Evolutionary conservation across 2,329 filamentous ascomycete species (phyloP).

Genomic region (Ophiostoma novo-ulmi): DNA sequence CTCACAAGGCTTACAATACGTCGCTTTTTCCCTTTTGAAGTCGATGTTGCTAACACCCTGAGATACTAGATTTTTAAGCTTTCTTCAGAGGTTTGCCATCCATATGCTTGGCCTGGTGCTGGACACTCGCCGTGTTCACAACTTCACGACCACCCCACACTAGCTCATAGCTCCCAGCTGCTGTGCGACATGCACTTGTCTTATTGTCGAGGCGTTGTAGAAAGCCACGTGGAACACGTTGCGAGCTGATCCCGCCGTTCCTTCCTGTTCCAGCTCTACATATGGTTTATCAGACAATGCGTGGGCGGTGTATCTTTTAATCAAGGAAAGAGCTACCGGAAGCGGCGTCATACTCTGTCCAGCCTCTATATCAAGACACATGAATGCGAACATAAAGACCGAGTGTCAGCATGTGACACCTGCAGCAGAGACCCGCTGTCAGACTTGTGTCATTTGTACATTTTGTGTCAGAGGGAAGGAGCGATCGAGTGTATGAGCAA

Average conservation of each 20-base stretch:
- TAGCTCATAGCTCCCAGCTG: background rate
- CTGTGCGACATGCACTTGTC: background rate
- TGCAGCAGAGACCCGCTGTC: background rate
- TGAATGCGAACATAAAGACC: background rate
- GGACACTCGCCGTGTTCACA: background rate
- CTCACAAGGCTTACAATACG: background rate
- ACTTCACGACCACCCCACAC: background rate
- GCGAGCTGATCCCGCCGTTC: background rate
- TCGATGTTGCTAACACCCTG: background rate
- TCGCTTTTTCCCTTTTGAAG: background rate
- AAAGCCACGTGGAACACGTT: slow-evolving; percentile 14
- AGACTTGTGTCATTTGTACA: background rate
- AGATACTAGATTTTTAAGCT: background rate
- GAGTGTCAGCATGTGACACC: slow-evolving; percentile 6
- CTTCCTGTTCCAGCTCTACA: background rate
- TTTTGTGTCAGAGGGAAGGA: background rate
- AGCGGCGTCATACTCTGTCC: background rate
- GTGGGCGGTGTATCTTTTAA: background rate
- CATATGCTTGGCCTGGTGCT: background rate
- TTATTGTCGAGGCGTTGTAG: background rate
- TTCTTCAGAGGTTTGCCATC: background rate
- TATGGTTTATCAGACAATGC: background rate
- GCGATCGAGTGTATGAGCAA: background rate
- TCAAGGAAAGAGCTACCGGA: background rate
- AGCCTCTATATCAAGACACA: background rate